phyloP scores from a whole-genome alignment of 2,329 filamentous ascomycete species.

The Exophiala oligosperma region DNA sequence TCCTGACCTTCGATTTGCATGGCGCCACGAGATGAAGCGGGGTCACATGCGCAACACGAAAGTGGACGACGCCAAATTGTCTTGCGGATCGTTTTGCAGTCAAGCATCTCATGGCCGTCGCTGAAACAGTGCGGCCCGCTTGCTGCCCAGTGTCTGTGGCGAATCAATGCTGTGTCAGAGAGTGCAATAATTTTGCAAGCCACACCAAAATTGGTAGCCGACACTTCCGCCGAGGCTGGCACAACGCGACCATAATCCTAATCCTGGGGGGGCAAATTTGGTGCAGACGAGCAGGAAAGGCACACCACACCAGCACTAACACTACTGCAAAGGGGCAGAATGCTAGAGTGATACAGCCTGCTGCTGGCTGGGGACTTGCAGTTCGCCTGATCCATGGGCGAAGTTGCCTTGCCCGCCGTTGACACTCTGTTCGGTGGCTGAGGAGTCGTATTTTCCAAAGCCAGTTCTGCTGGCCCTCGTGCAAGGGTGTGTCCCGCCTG shows the following conservation, averaged over 20 bases:
- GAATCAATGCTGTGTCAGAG: constrained; percentile 17
- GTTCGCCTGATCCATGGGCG: background rate
- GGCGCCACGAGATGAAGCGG: constrained; percentile 2
- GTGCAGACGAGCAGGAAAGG: constrained; percentile 3
- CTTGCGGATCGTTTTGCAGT: constrained; percentile 14
- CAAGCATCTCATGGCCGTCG: constrained; percentile 5
- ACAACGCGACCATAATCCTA: constrained; percentile 7
- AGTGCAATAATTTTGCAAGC: constrained; percentile 16
- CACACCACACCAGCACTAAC: constrained; percentile 1
- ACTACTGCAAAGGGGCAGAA: background rate
- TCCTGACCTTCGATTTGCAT: constrained; percentile 18
- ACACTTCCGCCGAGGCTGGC: constrained; percentile 18
- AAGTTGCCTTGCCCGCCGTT: background rate
- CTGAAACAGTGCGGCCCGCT: constrained; percentile 23
- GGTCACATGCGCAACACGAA: constrained; percentile 18
- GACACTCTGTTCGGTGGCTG: background rate
- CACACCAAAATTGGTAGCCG: constrained; percentile 23
- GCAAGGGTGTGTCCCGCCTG: too few species aligned
- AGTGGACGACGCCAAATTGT: constrained; percentile 14
- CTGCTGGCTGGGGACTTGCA: background rate
- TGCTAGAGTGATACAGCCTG: background rate
- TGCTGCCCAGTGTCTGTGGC: constrained; percentile 18
- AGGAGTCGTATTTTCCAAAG: background rate
- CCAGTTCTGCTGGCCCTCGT: background rate
- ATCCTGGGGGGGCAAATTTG: constrained; percentile 18